These are phyloP conservation scores for Coemansia sp. DNA, from an alignment of 371 early-diverging fungal species.

Conservation along the genomic window DNA sequence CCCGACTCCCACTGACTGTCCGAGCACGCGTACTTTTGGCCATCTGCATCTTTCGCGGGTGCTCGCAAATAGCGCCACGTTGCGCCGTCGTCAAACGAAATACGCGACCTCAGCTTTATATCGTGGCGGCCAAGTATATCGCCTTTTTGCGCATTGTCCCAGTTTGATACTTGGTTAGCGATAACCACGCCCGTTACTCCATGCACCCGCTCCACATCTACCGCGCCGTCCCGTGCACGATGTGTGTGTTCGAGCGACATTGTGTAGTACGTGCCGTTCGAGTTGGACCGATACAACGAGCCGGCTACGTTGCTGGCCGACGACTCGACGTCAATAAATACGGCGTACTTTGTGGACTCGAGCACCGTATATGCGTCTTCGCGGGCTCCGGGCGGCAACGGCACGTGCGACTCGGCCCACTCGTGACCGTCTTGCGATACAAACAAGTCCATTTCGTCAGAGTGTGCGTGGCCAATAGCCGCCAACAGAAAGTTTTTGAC, in stretches of 20 bases:
- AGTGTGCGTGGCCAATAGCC: constrained; percentile 47
- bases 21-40: constrained; percentile 55
- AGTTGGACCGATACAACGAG: constrained; percentile 80
- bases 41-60: constrained; percentile 56
- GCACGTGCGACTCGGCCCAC: constrained; percentile 55
- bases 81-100: constrained; percentile 88
- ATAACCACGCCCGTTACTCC: constrained; percentile 81
- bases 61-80: constrained; percentile 69
- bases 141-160: constrained; percentile 56
- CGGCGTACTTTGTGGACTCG: constrained; percentile 49
- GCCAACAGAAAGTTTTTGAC: constrained; percentile 44
- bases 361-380: constrained; percentile 56
- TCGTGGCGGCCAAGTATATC: constrained; percentile 47
- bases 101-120: constrained; percentile 72
- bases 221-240: constrained; percentile 66
- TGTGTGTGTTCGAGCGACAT: constrained; percentile 77
- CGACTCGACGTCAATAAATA: constrained; percentile 48
- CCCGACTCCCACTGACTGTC: constrained; percentile 35
- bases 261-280: constrained; percentile 86
- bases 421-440: constrained; percentile 50
- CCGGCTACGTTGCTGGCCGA: constrained; percentile 56
- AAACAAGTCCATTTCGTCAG: constrained; percentile 54
- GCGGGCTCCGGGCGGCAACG: constrained; percentile 43
- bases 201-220: constrained; percentile 89
- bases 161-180: constrained; percentile 79